Percentiles rank a stretch among this genome's conserved stretches.
These are phyloP conservation scores for Cyberlindnera maclurae DNA, from an alignment of 805 yeast species.

Conservation along the genomic window DNA sequence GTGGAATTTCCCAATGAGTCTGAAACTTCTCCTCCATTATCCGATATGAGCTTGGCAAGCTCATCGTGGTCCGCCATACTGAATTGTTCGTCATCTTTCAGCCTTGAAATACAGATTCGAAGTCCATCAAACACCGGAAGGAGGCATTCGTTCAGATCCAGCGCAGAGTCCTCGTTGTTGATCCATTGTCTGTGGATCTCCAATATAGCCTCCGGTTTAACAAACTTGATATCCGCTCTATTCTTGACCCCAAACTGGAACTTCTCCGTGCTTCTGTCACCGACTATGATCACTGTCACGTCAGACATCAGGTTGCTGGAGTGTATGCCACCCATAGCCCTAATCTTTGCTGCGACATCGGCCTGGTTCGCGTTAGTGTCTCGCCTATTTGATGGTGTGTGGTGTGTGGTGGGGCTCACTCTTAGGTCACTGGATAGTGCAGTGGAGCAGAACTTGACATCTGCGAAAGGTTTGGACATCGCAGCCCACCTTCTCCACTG, in stretches of 20 bases:
- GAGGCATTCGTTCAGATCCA: slow-evolving; percentile 21
- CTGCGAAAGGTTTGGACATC: slow-evolving; percentile 18
- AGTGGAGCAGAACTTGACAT: slow-evolving; percentile 23
- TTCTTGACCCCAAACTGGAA: slow-evolving; percentile 42
- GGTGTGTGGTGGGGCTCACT: too few species aligned
- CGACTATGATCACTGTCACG: slow-evolving; percentile 53
- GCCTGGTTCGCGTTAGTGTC: slow-evolving; percentile 13
- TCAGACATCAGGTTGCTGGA: slow-evolving; percentile 54
- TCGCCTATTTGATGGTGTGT: neutral
- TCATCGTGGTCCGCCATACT: slow-evolving; percentile 24
- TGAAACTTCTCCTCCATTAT: slow-evolving; percentile 44
- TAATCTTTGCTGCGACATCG: slow-evolving; percentile 38
- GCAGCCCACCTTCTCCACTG: neutral
- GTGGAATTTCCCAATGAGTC: slow-evolving; percentile 41
- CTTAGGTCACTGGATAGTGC: slow-evolving; percentile 18
- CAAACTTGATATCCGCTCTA: slow-evolving; percentile 51
- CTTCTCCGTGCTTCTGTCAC: slow-evolving; percentile 49
- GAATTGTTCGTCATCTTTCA: slow-evolving; percentile 18
- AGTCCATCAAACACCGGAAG: slow-evolving; percentile 40
- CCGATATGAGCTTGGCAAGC: slow-evolving; percentile 29
- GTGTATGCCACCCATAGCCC: slow-evolving; percentile 52
- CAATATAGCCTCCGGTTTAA: slow-evolving; percentile 40
- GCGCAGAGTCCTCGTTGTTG: slow-evolving; percentile 35
- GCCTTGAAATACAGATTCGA: slow-evolving; percentile 31
- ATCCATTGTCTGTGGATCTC: slow-evolving; percentile 45